Evolutionary conservation across 192 early-diverging fungal genomes (phyloP).

Genomic region (Endogone sp.): DNA sequence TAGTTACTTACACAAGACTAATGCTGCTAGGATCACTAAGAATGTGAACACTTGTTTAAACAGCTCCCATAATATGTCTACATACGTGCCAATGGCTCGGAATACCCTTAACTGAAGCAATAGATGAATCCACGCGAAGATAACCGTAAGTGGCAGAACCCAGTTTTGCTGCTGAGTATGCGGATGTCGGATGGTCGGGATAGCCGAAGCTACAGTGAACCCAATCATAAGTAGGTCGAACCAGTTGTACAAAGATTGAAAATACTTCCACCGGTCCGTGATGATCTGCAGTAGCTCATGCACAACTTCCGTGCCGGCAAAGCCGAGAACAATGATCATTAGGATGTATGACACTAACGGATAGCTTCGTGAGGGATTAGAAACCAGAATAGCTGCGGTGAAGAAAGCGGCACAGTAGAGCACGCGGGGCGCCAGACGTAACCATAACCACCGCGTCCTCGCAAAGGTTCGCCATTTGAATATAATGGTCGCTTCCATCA

Average conservation of each 20-base stretch:
- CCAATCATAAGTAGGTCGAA: neutral
- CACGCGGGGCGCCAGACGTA: neutral
- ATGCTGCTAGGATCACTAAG: neutral
- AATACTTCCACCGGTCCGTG: neutral
- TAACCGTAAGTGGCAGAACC: neutral
- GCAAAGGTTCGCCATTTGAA: neutral
- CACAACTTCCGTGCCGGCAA: neutral
- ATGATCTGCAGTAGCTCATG: neutral
- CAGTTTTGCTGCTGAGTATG: neutral
- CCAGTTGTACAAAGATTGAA: neutral
- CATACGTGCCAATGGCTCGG: neutral
- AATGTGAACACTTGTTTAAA: neutral
- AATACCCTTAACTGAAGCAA: neutral
- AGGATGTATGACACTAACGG: neutral
- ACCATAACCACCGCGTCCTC: neutral
- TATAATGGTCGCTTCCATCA: neutral
- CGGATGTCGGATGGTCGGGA: neutral
- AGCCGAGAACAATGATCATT: neutral
- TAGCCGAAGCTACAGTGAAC: neutral
- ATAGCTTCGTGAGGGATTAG: neutral
- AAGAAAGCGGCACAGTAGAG: neutral
- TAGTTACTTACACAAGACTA: neutral
- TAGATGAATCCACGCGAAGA: neutral
- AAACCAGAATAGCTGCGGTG: neutral
- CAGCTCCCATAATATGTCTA: neutral